Conservation (phyloP, 345 rosid genomes). For the Gossypium turneri region DNA sequence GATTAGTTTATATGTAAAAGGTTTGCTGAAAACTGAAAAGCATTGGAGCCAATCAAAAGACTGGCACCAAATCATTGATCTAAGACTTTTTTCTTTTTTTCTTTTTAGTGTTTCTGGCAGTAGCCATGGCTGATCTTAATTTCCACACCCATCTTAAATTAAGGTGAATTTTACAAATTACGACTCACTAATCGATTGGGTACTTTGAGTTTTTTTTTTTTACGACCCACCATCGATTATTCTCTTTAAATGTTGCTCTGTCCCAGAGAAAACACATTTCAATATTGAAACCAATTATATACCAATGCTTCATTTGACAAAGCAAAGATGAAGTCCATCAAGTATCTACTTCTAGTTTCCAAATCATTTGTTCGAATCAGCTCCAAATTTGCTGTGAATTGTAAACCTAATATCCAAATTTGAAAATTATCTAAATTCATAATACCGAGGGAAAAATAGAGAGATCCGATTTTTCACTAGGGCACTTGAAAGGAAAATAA, state of each 20-base stretch:
- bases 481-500: conserved; percentile 11
- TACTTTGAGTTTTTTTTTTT: too few species aligned
- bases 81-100: background rate
- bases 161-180: too few species aligned
- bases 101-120: background rate
- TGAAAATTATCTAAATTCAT: too few species aligned
- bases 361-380: background rate
- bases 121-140: background rate
- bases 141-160: background rate
- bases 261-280: too few species aligned
- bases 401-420: too few species aligned
- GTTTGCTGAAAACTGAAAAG: background rate
- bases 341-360: too few species aligned
- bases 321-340: too few species aligned
- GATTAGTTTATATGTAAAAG: background rate
- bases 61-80: background rate
- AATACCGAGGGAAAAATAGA: background rate
- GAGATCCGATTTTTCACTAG: background rate
- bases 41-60: background rate
- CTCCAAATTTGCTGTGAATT: background rate
- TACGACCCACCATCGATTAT: too few species aligned
- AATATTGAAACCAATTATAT: too few species aligned
- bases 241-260: too few species aligned
- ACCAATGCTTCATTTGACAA: too few species aligned
- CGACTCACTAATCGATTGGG: too few species aligned